Conservation (phyloP, 257 asterid genomes). For the Fraxinus anomala region DNA sequence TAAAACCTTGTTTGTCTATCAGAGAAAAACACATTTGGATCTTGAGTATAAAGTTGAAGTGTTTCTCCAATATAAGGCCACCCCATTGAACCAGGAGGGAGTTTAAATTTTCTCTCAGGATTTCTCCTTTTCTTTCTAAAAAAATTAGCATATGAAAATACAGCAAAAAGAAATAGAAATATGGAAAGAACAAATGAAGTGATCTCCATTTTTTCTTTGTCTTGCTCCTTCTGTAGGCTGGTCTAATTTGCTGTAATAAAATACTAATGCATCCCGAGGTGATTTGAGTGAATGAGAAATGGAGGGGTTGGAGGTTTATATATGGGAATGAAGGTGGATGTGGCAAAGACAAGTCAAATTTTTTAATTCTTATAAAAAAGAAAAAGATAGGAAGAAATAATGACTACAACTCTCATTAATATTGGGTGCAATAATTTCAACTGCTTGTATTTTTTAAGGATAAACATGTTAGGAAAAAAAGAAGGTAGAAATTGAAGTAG, state of each 20-base stretch:
- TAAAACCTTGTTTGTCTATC: slow-evolving; percentile 57
- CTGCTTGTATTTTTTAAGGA: too few relatives aligned
- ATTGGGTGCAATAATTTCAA: too few relatives aligned
- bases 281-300: slow-evolving; percentile 1
- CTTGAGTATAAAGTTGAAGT: slow-evolving; percentile 73
- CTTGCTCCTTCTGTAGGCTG: background rate
- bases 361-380: background rate
- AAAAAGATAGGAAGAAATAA: background rate
- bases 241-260: background rate
- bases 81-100: slow-evolving; percentile 96
- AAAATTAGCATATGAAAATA: slow-evolving; percentile 26
- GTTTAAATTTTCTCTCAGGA: slow-evolving; percentile 28
- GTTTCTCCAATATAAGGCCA: slow-evolving; percentile 87
- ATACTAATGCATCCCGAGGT: background rate
- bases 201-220: slow-evolving; percentile 26
- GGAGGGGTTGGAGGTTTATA: background rate
- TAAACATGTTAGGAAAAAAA: too few relatives aligned
- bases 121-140: slow-evolving; percentile 22
- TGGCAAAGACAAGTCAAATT: background rate
- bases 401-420: too few relatives aligned
- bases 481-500: background rate
- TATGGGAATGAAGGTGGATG: background rate
- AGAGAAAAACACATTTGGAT: slow-evolving; percentile 65
- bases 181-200: slow-evolving; percentile 27
- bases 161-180: slow-evolving; percentile 28